Percentiles rank a stretch among this genome's conserved stretches.
Evolutionary conservation across 371 early-diverging fungal genomes (phyloP).

Genomic region (Circinella minor): DNA sequence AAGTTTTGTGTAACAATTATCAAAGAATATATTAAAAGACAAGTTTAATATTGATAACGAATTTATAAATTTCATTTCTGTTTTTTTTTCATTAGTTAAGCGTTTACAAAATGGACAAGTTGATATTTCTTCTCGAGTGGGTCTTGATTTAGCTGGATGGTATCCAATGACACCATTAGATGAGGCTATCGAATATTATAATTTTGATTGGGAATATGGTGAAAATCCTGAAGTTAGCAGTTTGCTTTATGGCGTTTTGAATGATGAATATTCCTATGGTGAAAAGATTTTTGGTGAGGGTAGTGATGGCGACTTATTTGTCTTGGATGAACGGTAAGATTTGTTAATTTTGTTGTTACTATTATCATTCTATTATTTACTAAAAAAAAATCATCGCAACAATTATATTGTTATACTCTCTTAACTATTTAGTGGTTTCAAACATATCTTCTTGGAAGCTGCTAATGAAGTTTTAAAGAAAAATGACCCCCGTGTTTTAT

Average conservation of each 20-base stretch:
- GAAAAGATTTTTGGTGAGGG: slow-evolving; percentile 38
- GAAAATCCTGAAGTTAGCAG: slow-evolving; percentile 47
- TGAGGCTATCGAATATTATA: slow-evolving; percentile 48
- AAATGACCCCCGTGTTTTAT: slow-evolving; percentile 32
- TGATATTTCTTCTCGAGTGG: slow-evolving; percentile 43
- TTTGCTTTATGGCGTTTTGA: slow-evolving; percentile 26
- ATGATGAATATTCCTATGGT: slow-evolving; percentile 36
- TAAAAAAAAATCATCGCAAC: too few species aligned
- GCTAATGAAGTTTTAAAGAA: slow-evolving; percentile 33
- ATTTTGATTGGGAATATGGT: slow-evolving; percentile 49
- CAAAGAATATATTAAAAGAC: not conserved
- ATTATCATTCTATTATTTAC: not conserved
- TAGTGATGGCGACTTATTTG: slow-evolving; percentile 43
- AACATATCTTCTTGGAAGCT: slow-evolving; percentile 43
- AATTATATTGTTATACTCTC: too few species aligned
- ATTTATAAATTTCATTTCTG: not conserved
- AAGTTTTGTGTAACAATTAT: slow-evolving; percentile 5
- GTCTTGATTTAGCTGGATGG: slow-evolving; percentile 43
- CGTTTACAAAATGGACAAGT: slow-evolving; percentile 33
- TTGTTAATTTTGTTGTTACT: not conserved
- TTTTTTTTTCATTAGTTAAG: slow-evolving; percentile 25
- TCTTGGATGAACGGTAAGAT: slow-evolving; percentile 44
- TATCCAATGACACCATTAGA: slow-evolving; percentile 34
- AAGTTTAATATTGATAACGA: too few species aligned
- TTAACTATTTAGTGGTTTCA: slow-evolving; percentile 39